Base-by-base conservation (phyloP, 1,284 basidiomycete genomes). In the Sanghuangporus baumii region DNA sequence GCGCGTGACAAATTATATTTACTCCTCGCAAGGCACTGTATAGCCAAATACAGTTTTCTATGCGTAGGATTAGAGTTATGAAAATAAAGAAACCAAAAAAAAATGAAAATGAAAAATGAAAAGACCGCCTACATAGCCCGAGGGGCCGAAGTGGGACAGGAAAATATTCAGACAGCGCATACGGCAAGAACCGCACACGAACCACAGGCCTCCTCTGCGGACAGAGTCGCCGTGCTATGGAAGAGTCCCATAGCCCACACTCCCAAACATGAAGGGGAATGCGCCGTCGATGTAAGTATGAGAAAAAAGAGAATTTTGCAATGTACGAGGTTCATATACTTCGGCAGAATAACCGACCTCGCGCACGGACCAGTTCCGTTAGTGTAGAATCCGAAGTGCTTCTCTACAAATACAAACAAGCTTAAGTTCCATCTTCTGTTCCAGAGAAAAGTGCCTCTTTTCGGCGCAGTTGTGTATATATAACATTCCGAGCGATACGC, bases 211-310 rank as follows among this genome's bases (percentile, higher is more conserved):
- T 51, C 55, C 64, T 57, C 69, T 72, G 71, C 40, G 72, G 72
- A 72, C 72, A 71, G 41, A 68, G 72, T 72, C 71, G 71, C 71
- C 71, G 71, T 72, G 71, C 71, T 71, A 72, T 72, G 71, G 67
- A 65, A 68, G 65, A 66, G 60, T 66, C 66, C 69, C 66, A 66
- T 64, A 50, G 68, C 68, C 71, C 71, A 70, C 67, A 68, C 48
- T 57, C 69, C 70, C 70, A 65, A 69, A 65, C 63, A 43, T 69
- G 70, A 76, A 75, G 72, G 74, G 68, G 69, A 66, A 59, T 70
- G 69, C 74, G 73, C 75, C 74, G 72, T 76, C 75, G 76, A 77
- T 76, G 76, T 78, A 77, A 78, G 74, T 78, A 78, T 78, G 75
- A 71, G 47, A n/a, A 20, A 26, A 26, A 31, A 31, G 62, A 58